Percentiles rank a stretch among this genome's conserved stretches.
Conservation (phyloP, 768 basidiomycete species). For the Suillus luteus region DNA sequence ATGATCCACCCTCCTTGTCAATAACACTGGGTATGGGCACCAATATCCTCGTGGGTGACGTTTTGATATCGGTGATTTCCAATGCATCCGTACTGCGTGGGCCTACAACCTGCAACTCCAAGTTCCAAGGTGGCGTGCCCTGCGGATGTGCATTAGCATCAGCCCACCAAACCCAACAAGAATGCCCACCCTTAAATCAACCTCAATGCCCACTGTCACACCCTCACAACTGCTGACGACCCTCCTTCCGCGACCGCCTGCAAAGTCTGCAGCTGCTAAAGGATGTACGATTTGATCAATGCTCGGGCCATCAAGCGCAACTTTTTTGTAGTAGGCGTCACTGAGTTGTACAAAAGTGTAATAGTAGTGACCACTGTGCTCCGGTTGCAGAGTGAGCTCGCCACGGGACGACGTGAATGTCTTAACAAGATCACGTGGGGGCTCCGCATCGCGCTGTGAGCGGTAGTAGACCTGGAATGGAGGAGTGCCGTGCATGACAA, state of each 20-base stretch:
- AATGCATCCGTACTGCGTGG: constrained; percentile 65
- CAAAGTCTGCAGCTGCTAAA: constrained; percentile 76
- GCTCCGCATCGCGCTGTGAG: constrained; percentile 68
- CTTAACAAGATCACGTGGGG: constrained; percentile 57
- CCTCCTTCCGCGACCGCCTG: constrained; percentile 51
- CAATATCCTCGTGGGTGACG: constrained; percentile 53
- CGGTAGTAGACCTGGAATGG: constrained; percentile 87
- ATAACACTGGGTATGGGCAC: constrained; percentile 70
- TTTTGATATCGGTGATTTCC: constrained; percentile 55
- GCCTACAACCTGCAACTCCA: constrained; percentile 81
- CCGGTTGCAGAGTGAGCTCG: constrained; percentile 82
- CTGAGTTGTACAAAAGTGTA: constrained; percentile 81
- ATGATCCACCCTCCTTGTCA: constrained; percentile 68
- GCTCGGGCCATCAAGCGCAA: constrained; percentile 71
- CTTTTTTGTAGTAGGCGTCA: constrained; percentile 80
- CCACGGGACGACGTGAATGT: constrained; percentile 71
- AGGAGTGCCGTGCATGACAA: constrained; percentile 84
- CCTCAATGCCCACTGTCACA: constrained; percentile 68
- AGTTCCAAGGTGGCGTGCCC: constrained; percentile 90
- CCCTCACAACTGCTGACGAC: constrained; percentile 80
- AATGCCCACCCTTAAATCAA: constrained; percentile 71
- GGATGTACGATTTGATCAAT: constrained; percentile 92
- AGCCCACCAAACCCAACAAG: neutral
- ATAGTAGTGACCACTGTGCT: constrained; percentile 85
- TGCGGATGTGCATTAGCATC: constrained; percentile 30